Conservation (phyloP, 495 filamentous ascomycete species). For the Extremus antarcticus region DNA sequence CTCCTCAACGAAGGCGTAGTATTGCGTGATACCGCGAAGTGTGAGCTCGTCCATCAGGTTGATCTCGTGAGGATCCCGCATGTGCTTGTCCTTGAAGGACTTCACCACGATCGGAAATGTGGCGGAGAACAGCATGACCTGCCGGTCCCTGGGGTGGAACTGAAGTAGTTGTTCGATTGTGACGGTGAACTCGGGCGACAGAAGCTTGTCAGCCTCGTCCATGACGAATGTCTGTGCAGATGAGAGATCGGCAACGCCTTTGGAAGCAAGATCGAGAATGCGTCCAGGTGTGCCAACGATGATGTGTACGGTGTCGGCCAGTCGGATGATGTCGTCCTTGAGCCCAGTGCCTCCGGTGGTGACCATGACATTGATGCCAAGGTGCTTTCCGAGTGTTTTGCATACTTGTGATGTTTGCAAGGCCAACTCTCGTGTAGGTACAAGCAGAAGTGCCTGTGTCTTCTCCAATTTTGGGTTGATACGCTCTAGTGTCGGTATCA, state of each 20-base stretch:
- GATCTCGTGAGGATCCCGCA: constrained; percentile 92
- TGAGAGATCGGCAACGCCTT: constrained; percentile 90
- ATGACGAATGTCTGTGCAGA: constrained; percentile 96
- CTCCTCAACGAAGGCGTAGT: constrained; percentile 98
- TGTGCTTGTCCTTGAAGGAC: constrained; percentile 95
- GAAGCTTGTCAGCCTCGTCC: constrained; percentile 96
- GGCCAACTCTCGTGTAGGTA: constrained; percentile 94
- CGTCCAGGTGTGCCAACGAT: constrained; percentile 93
- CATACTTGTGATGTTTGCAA: constrained; percentile 98
- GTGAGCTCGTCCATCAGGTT: constrained; percentile 99
- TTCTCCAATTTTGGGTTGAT: constrained; percentile 94
- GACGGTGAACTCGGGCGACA: constrained; percentile 92
- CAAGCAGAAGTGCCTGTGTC: constrained; percentile 89
- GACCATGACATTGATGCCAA: constrained; percentile 97
- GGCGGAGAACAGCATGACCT: constrained; percentile 98
- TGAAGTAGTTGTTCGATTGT: constrained; percentile 89
- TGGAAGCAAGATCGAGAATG: constrained; percentile 89
- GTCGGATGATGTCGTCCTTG: constrained; percentile 91
- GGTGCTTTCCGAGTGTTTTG: constrained; percentile 93
- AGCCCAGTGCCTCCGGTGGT: constrained; percentile 90
- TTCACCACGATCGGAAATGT: constrained; percentile 96
- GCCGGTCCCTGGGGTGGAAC: constrained; percentile 89
- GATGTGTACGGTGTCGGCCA: constrained; percentile 91
- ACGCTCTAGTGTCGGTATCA: constrained; percentile 88
- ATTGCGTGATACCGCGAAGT: constrained; percentile 93